These are phyloP conservation scores for Pharus latifolius DNA, from an alignment of 176 grass and related monocot species.

Conservation along the genomic window DNA sequence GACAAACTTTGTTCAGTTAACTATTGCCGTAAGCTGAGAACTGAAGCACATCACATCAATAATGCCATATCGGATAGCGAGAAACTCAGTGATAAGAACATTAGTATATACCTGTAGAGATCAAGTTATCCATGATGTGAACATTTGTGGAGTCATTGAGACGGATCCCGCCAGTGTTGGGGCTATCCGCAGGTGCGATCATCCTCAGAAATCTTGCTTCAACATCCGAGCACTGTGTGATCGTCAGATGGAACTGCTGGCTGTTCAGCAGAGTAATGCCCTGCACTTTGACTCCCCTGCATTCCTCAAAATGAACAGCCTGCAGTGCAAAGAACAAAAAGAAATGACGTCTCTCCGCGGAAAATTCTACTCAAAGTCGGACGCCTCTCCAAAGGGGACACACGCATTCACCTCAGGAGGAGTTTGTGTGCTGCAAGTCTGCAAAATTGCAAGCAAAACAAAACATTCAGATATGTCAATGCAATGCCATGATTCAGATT, in stretches of 20 bases:
- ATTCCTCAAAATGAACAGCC: slow-evolving; percentile 62
- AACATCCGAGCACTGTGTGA: slow-evolving; percentile 46
- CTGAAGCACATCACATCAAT: too few relatives aligned
- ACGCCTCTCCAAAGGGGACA: not conserved
- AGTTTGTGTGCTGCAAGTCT: slow-evolving; percentile 13
- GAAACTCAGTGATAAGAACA: not conserved
- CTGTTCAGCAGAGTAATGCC: slow-evolving; percentile 53
- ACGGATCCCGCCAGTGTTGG: slow-evolving; percentile 62
- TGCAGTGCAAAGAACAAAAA: not conserved
- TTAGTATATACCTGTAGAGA: slow-evolving; percentile 34
- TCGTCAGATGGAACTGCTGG: slow-evolving; percentile 53
- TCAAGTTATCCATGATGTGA: slow-evolving; percentile 29
- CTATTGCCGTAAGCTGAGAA: too few relatives aligned
- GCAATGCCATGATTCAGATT: not conserved
- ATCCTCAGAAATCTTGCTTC: slow-evolving; percentile 37
- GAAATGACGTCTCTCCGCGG: not conserved
- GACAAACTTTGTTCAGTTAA: too few relatives aligned
- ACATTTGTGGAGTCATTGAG: slow-evolving; percentile 45
- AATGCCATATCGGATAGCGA: too few relatives aligned
- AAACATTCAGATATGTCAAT: not conserved
- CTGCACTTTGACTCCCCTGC: slow-evolving; percentile 24
- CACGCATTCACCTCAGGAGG: slow-evolving; percentile 29
- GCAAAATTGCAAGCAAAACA: slow-evolving; percentile 2
- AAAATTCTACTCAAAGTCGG: not conserved
- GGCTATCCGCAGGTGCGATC: slow-evolving; percentile 59